These are phyloP conservation scores for Henningerozyma blattae DNA, from an alignment of 805 yeast genomes.

Conservation along the genomic window DNA sequence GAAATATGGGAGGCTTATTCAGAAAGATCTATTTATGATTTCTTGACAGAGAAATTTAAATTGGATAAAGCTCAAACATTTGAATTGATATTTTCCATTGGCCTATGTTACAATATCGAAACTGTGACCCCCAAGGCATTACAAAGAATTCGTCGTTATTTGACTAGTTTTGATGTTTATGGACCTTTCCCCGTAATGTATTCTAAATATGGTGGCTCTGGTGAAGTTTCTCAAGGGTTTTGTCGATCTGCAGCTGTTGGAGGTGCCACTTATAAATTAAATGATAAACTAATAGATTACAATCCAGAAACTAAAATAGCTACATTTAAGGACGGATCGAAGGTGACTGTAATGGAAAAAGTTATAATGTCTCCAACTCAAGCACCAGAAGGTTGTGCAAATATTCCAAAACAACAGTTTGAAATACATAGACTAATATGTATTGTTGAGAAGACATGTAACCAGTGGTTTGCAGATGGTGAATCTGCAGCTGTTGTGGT, in stretches of 20 bases:
- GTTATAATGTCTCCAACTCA: slow-evolving; percentile 66
- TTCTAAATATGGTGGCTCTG: slow-evolving; percentile 91
- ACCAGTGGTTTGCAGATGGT: slow-evolving; percentile 80
- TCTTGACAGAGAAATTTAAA: slow-evolving; percentile 54
- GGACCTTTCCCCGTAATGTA: slow-evolving; percentile 90
- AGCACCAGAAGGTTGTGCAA: slow-evolving; percentile 32
- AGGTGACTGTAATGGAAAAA: slow-evolving; percentile 66
- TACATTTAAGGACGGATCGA: slow-evolving; percentile 60
- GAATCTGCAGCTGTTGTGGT: slow-evolving; percentile 83
- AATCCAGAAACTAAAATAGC: slow-evolving; percentile 62
- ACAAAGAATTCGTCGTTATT: slow-evolving; percentile 69
- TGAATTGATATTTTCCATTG: slow-evolving; percentile 80
- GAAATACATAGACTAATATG: slow-evolving; percentile 68
- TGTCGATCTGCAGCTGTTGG: slow-evolving; percentile 98
- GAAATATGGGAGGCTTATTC: slow-evolving; percentile 46
- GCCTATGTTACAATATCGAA: slow-evolving; percentile 51
- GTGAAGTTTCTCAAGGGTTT: slow-evolving; percentile 92
- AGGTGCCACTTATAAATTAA: slow-evolving; percentile 84
- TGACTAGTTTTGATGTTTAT: slow-evolving; percentile 77
- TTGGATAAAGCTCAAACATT: slow-evolving; percentile 62
- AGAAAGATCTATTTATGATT: slow-evolving; percentile 43
- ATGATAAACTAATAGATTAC: slow-evolving; percentile 50
- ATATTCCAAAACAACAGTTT: slow-evolving; percentile 34
- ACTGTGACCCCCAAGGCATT: slow-evolving; percentile 66
- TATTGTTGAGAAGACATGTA: slow-evolving; percentile 75